Evolutionary conservation across 2,329 filamentous ascomycete genomes (phyloP), one percentile per base, ranked within the genome.

Genomic region (Botrytis paeoniae): DNA sequence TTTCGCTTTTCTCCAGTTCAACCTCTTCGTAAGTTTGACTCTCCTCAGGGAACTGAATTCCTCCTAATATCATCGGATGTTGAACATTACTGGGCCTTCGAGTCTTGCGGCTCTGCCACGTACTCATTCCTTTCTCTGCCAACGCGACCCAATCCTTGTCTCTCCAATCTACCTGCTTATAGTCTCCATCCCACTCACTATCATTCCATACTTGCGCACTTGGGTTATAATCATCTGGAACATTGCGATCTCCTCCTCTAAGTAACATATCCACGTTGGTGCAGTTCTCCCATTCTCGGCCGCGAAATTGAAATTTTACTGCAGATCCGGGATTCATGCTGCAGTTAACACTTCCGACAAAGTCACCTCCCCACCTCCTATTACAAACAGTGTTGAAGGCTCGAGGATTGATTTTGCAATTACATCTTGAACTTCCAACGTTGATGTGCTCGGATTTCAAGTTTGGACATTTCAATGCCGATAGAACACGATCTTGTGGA

Each of bases 91-190:
- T n/a, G 6, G 7, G 12, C 32, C 37, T 16, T 18, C 25, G 12
- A 8, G 25, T n/a, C 4, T 41, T 14, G 18, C 22, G 35, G 32
- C 37, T 41, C 51, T 39, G n/a, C 64, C 65, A 57, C 18, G 22
- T 41, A 20, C 2, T 9, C 51, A 37, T 61, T n/a, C 51, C 48
- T 3, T 48, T 61, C 35, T 69, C 32, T 20, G 70, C 32, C n/a
- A 69, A 37, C 70, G 29, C 37, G 43, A 60, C 70, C 63, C 70
- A 72, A 60, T 72, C 63, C 20, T 41, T 72, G 25, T 39, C 51
- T 69, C 63, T 60, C 70, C 70, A 72, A 61, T 69, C 54, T 10
- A 72, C 54, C 32, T 32, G 22, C 10, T 60, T 57, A n/a, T 29
- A n/a, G 9, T 22, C 54, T 35, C 70, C 70, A n/a, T 43, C 35